Percentiles rank a stretch among this genome's conserved stretches.
These are phyloP conservation scores for Chloromonas sp. DNA, from an alignment of 163 green algal genomes.

Conservation along the genomic window DNA sequence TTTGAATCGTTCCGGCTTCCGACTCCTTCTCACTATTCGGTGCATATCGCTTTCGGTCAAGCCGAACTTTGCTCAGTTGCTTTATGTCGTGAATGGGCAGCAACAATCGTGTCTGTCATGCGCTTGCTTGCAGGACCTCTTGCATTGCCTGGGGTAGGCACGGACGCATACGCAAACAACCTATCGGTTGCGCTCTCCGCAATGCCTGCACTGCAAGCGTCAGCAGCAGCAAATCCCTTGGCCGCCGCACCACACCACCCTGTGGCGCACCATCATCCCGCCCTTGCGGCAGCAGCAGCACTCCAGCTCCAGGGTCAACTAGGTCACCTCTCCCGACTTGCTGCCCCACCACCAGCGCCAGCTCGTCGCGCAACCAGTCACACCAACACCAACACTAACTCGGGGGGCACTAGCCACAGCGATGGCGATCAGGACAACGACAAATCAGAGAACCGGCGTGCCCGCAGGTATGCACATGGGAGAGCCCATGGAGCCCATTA, in stretches of 20 bases:
- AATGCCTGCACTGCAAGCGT: background rate
- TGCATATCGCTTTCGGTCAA: too few species aligned
- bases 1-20: too few species aligned
- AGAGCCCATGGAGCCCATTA: too few species aligned
- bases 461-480: slow-evolving; percentile 20
- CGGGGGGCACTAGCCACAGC: background rate
- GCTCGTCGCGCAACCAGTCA: background rate
- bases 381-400: background rate
- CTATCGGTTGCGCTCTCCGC: too few species aligned
- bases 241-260: slow-evolving; percentile 4
- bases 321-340: slow-evolving; percentile 1
- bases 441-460: slow-evolving; percentile 33
- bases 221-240: slow-evolving; percentile 9
- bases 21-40: too few species aligned
- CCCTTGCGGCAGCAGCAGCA: slow-evolving; percentile 30
- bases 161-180: too few species aligned
- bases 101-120: too few species aligned
- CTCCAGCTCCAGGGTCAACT: slow-evolving; percentile 33
- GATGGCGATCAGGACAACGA: background rate
- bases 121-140: too few species aligned
- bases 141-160: too few species aligned
- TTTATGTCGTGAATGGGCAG: too few species aligned
- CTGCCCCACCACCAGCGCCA: too few species aligned
- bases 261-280: background rate
- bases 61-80: too few species aligned